Conservation (phyloP, 345 rosid genomes). For the Aquilaria malaccensis region DNA sequence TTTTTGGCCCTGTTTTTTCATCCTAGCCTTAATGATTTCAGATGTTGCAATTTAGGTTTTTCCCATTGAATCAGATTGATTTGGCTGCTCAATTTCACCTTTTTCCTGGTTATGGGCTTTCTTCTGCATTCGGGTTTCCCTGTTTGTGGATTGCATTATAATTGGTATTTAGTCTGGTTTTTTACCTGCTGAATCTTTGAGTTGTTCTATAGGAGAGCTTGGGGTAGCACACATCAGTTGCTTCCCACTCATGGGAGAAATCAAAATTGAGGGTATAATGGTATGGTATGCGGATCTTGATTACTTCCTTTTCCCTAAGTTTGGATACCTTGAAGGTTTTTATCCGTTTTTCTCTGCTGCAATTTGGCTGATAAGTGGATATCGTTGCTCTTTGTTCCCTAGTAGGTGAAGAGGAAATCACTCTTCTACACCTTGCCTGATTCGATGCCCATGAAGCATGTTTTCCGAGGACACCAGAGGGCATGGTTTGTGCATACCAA, state of each 20-base stretch:
- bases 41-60: no score
- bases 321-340: not conserved
- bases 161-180: not conserved
- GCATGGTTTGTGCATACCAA: slow-evolving; percentile 35
- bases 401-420: slow-evolving; percentile 35
- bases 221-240: slow-evolving; percentile 36
- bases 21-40: no score
- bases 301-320: not conserved
- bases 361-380: not conserved
- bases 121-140: not conserved
- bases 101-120: not conserved
- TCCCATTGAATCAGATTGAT: slow-evolving; percentile 1
- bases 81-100: slow-evolving; percentile 1
- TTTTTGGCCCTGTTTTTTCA: no score
- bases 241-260: slow-evolving; percentile 39
- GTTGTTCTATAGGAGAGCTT: slow-evolving; percentile 38
- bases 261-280: slow-evolving; percentile 40
- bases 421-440: slow-evolving; percentile 39
- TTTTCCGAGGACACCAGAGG: slow-evolving; percentile 30
- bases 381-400: slow-evolving; percentile 2
- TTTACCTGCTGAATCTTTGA: no score
- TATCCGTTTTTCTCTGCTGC: not conserved
- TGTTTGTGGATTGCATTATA: not conserved
- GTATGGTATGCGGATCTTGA: slow-evolving; percentile 20
- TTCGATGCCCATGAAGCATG: slow-evolving; percentile 37